Base-by-base conservation (phyloP, 805 yeast genomes). In the Monosporozyma servazzii region DNA sequence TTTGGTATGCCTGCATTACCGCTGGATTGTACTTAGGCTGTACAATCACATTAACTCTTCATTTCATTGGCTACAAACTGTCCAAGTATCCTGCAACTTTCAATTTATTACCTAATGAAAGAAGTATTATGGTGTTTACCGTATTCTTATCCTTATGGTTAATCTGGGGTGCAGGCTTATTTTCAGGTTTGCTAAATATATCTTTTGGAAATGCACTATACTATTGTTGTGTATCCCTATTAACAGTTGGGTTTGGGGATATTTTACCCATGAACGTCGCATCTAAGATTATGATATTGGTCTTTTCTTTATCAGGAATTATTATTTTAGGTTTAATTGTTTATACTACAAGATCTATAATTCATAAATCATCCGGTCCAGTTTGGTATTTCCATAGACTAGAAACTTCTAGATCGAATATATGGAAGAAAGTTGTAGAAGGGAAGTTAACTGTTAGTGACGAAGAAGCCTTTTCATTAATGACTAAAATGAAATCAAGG, bases 241-340 rank as follows among this genome's bases (percentile, higher is more conserved):
- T 86, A 47, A 89, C 96, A 1, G 77, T 89, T 29, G 96, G 96
- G 0, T 71, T 83, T 17, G 96, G 96, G 39, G 93, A 86, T 58
- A 73, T 84, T 33, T 70, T 75, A 0, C 90, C 96, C 0, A 37
- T 52, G 0, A 66, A 75, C 1, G 68, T 74, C 1, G 79, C 80
- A 0, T 75, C 84, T 0, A 78, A 79, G 61, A 82, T 81, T 0
- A 67, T 86, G 54, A 71, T 77, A 0, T 69, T 88, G 48, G 63
- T 84, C 2, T 86, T 81, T 68, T 79, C 93, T 5, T 65, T 86
- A 17, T 66, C 79, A 13, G 96, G 96, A 0, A 78, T 89, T 18
- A 65, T 89, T 31, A 69, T 82, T 27, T 73, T 88, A 62, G 96
- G 95, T 55, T 71, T 89, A 47, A 79, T 87, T 15, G 73, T 89